phyloP scores from a whole-genome alignment of 148 eudicot genomes.

The Chenopodium formosanum region DNA sequence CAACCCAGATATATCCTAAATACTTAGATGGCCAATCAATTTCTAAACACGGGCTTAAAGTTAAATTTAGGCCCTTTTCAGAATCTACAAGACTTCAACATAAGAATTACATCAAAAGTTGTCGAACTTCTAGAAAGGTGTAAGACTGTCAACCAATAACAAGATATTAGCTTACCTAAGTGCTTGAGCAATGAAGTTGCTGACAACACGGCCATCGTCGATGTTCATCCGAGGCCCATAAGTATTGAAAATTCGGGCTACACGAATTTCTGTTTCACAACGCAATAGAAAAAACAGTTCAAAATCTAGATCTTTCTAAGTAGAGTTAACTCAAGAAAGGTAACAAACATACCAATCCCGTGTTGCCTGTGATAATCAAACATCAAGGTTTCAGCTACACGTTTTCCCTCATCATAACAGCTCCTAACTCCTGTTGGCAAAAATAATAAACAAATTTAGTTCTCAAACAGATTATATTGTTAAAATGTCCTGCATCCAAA shows the following conservation, averaged over 20 bases:
- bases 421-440: slow-evolving; percentile 75
- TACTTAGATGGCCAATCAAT: neutral
- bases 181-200: slow-evolving; percentile 99
- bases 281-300: neutral
- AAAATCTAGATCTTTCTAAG: neutral
- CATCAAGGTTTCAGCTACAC: slow-evolving; percentile 99
- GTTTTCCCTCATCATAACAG: slow-evolving; percentile 98
- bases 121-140: neutral
- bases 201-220: slow-evolving; percentile 98
- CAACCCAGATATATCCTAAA: no score
- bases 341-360: slow-evolving; percentile 63
- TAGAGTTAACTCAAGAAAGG: neutral
- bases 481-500: neutral
- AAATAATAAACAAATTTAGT: slow-evolving; percentile 1
- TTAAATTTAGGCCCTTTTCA: neutral
- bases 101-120: neutral
- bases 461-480: neutral
- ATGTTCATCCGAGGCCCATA: slow-evolving; percentile 99
- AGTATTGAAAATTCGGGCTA: slow-evolving; percentile 96
- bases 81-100: neutral
- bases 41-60: neutral
- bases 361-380: slow-evolving; percentile 99
- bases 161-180: slow-evolving; percentile 53
- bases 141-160: neutral
- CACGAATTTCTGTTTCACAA: slow-evolving; percentile 71